These are phyloP conservation scores for Saccharomycopsis selenospora DNA, from an alignment of 805 yeast species.

Conservation along the genomic window DNA sequence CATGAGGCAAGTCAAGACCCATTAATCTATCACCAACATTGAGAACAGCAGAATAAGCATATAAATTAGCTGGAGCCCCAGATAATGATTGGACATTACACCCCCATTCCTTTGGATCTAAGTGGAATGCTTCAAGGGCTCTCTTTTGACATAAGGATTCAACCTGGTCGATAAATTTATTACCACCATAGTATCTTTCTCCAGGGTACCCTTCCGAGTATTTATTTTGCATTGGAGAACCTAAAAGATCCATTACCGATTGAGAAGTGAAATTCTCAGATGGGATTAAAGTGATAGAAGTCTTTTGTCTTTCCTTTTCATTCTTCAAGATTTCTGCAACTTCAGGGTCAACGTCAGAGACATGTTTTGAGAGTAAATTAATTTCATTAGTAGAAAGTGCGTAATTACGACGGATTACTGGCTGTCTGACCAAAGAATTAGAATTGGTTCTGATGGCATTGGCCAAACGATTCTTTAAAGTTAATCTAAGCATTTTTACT, in stretches of 20 bases:
- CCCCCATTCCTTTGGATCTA: conserved; percentile 85
- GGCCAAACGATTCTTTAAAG: conserved; percentile 2
- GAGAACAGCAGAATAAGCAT: conserved; percentile 83
- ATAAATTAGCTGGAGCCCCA: conserved; percentile 95
- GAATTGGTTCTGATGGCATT: neutral
- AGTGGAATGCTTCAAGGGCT: conserved; percentile 76
- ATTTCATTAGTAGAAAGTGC: conserved; percentile 17
- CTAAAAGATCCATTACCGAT: conserved; percentile 89
- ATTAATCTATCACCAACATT: conserved; percentile 87
- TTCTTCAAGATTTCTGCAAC: conserved; percentile 67
- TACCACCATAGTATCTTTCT: conserved; percentile 97
- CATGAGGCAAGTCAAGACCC: conserved; percentile 98
- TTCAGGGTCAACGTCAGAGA: conserved; percentile 74
- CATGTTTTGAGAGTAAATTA: conserved; percentile 27
- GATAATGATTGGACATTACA: conserved; percentile 93
- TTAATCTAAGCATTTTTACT: conserved; percentile 6
- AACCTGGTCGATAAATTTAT: conserved; percentile 86
- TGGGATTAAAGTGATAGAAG: conserved; percentile 87
- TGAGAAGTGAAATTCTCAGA: conserved; percentile 94
- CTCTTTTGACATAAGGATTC: conserved; percentile 86
- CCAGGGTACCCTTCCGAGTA: conserved; percentile 99
- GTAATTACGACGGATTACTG: conserved; percentile 15
- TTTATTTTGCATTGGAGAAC: conserved; percentile 95
- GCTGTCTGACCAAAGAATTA: no score
- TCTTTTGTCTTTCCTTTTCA: conserved; percentile 82